Base-by-base conservation (phyloP, 2,329 filamentous ascomycete species). In the Cercospora canescens region DNA sequence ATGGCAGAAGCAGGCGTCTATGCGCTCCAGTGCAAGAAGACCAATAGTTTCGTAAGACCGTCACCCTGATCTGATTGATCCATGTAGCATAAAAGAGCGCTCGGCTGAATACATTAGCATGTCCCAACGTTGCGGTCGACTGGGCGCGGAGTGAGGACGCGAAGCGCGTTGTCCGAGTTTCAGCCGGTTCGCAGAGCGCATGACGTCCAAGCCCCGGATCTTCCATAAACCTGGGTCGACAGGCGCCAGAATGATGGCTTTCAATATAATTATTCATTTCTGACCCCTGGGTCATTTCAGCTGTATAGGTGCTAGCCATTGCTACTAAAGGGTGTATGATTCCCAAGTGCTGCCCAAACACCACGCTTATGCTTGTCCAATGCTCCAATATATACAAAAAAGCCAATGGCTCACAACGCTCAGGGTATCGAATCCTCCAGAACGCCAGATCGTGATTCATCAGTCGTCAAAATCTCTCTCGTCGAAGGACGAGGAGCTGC, bases 391-490 rank as follows among this genome's bases (percentile, higher is more conserved):
- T 56, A 35, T 61, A 54, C 59, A 61, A 30, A 52, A 41, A 16
- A 52, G 9, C 6, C n/a, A 16, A 54, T 18, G 18, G 4, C 41
- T 24, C 41, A 24, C 14, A 35, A 61, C 59, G 59, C 59, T 52
- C 45, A 52, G 41, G 59, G 39, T 60, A 60, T 60, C 57, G n/a
- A 48, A 60, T 45, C 57, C 16, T 41, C 57, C 57, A 28, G 28
- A 60, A 61, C 45, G 26, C 60, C 60, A 21, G 52, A 34, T 67
- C 62, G 45, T 66, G 48, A 66, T 45, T 69, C 67, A 63, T 69
- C 61, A 64, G 37, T 66, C 64, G 32, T 69, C 30, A 66, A 16
- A 52, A 32, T 41, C 21, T 32, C 35, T 37, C 48, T 32, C 26
- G 28, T 28, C 35, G 28, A 48, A 55, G 18, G 24, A 24, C 35